Base-by-base conservation (phyloP, 305 asterid genomes). In the Rubia occidens region DNA sequence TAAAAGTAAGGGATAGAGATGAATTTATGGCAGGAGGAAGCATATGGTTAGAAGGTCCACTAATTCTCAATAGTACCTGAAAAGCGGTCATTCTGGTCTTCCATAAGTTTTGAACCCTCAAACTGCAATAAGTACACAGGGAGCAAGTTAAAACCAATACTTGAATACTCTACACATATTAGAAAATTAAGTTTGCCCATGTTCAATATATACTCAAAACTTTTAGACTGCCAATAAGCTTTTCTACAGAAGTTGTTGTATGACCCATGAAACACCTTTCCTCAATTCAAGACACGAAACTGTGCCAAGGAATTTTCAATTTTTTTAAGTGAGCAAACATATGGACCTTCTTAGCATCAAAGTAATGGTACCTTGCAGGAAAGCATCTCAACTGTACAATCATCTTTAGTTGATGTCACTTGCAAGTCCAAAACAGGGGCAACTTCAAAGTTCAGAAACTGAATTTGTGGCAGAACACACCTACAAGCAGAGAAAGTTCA, bases 381-480 rank as follows among this genome's bases (percentile, higher is more conserved):
- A 72, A 90, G 79, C 95, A 88, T 74, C 77, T 90, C 86, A 37
- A 90, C 92, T 4, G 51, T 68, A 69, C 96, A 90, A 79, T 85
- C 84, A 78, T 88, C 80, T 56, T 67, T 72, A 63, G 86, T 82
- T n/a, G 95, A 85, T 56, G 64, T 84, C 56, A 90, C 90, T 83
- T 77, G 84, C 66, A 90, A 85, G 76, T 80, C 91, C 80, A 90
- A 67, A 69, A 88, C 88, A 10, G 95, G 97, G 45, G 88, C 90
- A 71, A 90, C 97, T 68, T 80, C 87, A 79, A 90, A 87, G 74
- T 73, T 90, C 58, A 90, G 83, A 78, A 90, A 85, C 78, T 82
- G 89, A 77, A 88, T 72, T 84, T 79, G 89, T 11, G 92, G 96
- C 71, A 90, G 81, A 76, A 83, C 70, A 76, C 97, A 90, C 87